These are phyloP conservation scores for Solidago caesia DNA, from an alignment of 129 eudicot genomes.

Conservation along the genomic window DNA sequence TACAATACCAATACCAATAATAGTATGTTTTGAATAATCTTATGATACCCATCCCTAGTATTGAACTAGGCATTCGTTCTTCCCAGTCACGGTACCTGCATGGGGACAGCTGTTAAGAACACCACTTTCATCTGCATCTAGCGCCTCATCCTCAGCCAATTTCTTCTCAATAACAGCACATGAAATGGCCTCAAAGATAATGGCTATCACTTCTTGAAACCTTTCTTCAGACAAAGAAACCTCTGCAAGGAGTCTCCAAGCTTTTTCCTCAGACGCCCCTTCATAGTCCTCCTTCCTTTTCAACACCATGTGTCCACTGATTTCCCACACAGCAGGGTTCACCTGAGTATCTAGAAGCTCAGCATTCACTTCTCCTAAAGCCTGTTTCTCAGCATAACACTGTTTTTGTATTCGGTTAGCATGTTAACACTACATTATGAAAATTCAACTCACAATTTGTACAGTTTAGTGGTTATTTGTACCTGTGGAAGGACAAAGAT, in stretches of 20 bases:
- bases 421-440: not conserved
- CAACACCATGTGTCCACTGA: conserved; percentile 82
- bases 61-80: conserved; percentile 58
- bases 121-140: conserved; percentile 45
- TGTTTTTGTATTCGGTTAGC: conserved; percentile 26
- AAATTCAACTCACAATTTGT: too few relatives aligned
- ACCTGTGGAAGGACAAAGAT: conserved; percentile 75
- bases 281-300: conserved; percentile 68
- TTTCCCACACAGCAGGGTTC: conserved; percentile 92
- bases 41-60: conserved; percentile 20
- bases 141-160: conserved; percentile 30
- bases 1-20: not conserved
- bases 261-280: conserved; percentile 65
- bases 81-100: conserved; percentile 43
- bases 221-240: conserved; percentile 70
- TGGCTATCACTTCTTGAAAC: conserved; percentile 48
- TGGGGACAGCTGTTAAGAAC: conserved; percentile 35
- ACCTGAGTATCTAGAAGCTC: conserved; percentile 77
- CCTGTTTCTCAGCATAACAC: conserved; percentile 88
- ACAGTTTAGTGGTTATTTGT: conserved; percentile 5
- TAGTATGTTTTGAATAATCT: not conserved
- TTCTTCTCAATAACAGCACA: conserved; percentile 19
- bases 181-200: conserved; percentile 36
- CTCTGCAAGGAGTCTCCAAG: conserved; percentile 71
- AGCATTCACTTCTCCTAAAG: conserved; percentile 59